Percentiles rank a stretch among this genome's conserved stretches.
Evolutionary conservation across 257 asterid species (phyloP).

Genomic region (Capsicum chinense): DNA sequence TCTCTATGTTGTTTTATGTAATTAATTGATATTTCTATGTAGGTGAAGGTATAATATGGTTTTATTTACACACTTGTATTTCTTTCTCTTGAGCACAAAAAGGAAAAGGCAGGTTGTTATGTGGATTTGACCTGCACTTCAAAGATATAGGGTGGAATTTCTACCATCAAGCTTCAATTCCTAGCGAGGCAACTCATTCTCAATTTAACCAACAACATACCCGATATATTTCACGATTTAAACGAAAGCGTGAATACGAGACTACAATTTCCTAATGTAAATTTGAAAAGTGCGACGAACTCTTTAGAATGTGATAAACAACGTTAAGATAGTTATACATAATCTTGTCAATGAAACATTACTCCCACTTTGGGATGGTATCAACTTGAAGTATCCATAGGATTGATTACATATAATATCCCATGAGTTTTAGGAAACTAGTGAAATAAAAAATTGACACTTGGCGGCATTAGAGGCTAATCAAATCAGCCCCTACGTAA

Average conservation of each 20-base stretch:
- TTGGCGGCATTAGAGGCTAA: not conserved
- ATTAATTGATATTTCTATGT: not conserved
- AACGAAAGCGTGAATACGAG: not conserved
- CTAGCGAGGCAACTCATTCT: not conserved
- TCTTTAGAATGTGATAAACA: no score
- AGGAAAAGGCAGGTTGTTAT: constrained; percentile 21
- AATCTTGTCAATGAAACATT: not conserved
- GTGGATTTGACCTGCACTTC: not conserved
- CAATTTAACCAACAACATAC: not conserved
- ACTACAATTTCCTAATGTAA: not conserved
- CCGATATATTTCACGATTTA: not conserved
- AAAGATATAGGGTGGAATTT: not conserved
- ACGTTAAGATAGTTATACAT: not conserved
- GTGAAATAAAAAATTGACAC: not conserved
- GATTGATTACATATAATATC: not conserved
- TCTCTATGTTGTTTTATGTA: not conserved
- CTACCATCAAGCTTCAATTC: not conserved
- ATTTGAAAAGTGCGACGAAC: not conserved
- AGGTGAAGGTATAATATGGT: no score
- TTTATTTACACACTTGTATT: no score
- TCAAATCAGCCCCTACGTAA: not conserved
- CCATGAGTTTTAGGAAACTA: not conserved
- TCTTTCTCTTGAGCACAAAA: no score
- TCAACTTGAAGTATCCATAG: no score
- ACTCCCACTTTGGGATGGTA: not conserved